phyloP scores from a whole-genome alignment of 1,139 yeast genomes.

The Debaryomyces fabryi region DNA sequence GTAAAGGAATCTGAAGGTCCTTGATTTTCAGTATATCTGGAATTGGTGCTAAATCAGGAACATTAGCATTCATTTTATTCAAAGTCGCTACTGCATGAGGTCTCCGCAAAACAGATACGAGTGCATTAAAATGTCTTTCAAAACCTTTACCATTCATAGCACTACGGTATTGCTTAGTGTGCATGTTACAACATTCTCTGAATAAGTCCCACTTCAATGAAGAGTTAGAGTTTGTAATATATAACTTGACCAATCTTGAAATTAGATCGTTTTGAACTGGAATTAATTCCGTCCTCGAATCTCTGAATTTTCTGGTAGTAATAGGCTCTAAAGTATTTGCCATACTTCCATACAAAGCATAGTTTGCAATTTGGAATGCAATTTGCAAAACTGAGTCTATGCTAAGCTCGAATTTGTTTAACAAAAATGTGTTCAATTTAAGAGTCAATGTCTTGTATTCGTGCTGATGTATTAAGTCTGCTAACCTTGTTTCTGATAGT shows the following conservation, averaged over 20 bases:
- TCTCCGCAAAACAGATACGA: slow-evolving; percentile 48
- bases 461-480: slow-evolving; percentile 75
- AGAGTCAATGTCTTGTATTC: slow-evolving; percentile 51
- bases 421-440: slow-evolving; percentile 48
- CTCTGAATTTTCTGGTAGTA: slow-evolving; percentile 66
- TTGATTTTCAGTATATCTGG: slow-evolving; percentile 22
- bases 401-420: slow-evolving; percentile 54
- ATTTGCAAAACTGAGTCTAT: slow-evolving; percentile 71
- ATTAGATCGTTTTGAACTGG: slow-evolving; percentile 62
- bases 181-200: slow-evolving; percentile 54
- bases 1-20: slow-evolving; percentile 47
- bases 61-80: slow-evolving; percentile 45
- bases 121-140: slow-evolving; percentile 69
- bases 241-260: slow-evolving; percentile 58
- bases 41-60: slow-evolving; percentile 29
- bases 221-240: slow-evolving; percentile 54
- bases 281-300: slow-evolving; percentile 69
- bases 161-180: slow-evolving; percentile 47
- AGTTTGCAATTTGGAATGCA: slow-evolving; percentile 69
- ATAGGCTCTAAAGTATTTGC: slow-evolving; percentile 73
- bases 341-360: slow-evolving; percentile 70
- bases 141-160: slow-evolving; percentile 69
- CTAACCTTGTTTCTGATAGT: slow-evolving; percentile 72
- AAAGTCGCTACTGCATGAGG: slow-evolving; percentile 39
- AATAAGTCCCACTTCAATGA: slow-evolving; percentile 54